Conservation (phyloP, 805 yeast species). For the Saccharomycopsis guyanensis region DNA sequence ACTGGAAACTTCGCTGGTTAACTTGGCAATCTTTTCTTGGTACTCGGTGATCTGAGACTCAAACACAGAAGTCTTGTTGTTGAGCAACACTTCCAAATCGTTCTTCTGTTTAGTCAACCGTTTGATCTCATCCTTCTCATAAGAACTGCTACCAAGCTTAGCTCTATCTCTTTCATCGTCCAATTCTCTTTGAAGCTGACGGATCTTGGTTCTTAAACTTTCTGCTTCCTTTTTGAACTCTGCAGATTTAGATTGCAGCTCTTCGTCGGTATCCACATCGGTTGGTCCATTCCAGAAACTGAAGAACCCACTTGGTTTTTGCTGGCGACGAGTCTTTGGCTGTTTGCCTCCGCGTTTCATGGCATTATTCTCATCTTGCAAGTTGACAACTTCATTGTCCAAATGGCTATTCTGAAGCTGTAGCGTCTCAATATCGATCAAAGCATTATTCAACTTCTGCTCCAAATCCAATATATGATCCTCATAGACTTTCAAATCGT, state of each 20-base stretch:
- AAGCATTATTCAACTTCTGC: constrained; percentile 24
- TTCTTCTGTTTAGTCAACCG: constrained; percentile 32
- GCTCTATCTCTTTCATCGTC: constrained; percentile 27
- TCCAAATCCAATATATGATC: constrained; percentile 28
- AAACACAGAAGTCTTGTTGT: constrained; percentile 22
- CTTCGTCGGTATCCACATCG: constrained; percentile 3
- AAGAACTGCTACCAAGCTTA: constrained; percentile 21
- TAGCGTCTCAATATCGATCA: constrained; percentile 23
- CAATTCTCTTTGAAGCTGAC: constrained; percentile 31
- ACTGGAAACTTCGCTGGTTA: constrained; percentile 4
- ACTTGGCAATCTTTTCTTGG: constrained; percentile 23
- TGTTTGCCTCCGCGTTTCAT: constrained; percentile 18
- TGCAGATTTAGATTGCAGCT: not conserved
- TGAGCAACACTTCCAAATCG: constrained; percentile 26
- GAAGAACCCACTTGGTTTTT: constrained; percentile 13
- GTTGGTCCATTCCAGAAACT: constrained; percentile 23
- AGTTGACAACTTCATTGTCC: constrained; percentile 23
- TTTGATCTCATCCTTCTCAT: constrained; percentile 33
- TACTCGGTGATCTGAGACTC: constrained; percentile 23
- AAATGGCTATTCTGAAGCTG: constrained; percentile 21
- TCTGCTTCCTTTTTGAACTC: constrained; percentile 27
- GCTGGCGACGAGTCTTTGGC: not conserved
- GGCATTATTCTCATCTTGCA: constrained; percentile 29
- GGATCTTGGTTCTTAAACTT: constrained; percentile 31
- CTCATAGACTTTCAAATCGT: constrained; percentile 21